phyloP scores from a whole-genome alignment of 805 yeast species.

The Cyberlindnera amylophila region DNA sequence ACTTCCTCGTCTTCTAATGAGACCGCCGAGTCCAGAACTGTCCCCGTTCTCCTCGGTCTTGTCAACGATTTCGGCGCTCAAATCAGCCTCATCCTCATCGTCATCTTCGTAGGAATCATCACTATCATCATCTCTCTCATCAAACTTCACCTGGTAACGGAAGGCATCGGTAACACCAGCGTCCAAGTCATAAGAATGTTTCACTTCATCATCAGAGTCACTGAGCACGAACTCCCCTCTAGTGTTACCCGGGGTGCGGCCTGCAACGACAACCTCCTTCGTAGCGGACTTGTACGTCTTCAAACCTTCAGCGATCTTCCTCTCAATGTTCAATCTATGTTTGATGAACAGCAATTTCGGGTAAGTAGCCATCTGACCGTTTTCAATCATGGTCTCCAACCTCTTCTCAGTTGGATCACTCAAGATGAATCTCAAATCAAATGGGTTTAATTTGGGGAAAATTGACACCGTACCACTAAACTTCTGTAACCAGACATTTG shows the following conservation, averaged over 20 bases:
- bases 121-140: constrained; percentile 9
- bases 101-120: constrained; percentile 13
- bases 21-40: neutral
- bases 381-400: constrained; percentile 49
- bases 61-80: too few relatives aligned
- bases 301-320: constrained; percentile 54
- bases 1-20: neutral
- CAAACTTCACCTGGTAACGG: constrained; percentile 17
- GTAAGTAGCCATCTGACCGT: constrained; percentile 62
- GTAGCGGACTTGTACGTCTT: constrained; percentile 21
- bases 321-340: constrained; percentile 62
- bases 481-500: constrained; percentile 67
- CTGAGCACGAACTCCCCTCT: constrained; percentile 4
- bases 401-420: constrained; percentile 64
- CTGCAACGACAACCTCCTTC: too few relatives aligned
- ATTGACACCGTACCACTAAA: constrained; percentile 74
- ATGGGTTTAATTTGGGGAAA: constrained; percentile 62
- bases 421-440: constrained; percentile 60
- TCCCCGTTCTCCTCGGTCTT: too few relatives aligned
- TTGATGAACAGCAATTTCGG: constrained; percentile 64
- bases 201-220: constrained; percentile 12
- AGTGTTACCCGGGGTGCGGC: neutral
- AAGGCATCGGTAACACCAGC: constrained; percentile 8
- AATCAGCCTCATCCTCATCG: constrained; percentile 9
- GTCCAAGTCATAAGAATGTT: constrained; percentile 1